phyloP scores from a whole-genome alignment of 768 basidiomycete species.

The Termitomyces sp. region DNA sequence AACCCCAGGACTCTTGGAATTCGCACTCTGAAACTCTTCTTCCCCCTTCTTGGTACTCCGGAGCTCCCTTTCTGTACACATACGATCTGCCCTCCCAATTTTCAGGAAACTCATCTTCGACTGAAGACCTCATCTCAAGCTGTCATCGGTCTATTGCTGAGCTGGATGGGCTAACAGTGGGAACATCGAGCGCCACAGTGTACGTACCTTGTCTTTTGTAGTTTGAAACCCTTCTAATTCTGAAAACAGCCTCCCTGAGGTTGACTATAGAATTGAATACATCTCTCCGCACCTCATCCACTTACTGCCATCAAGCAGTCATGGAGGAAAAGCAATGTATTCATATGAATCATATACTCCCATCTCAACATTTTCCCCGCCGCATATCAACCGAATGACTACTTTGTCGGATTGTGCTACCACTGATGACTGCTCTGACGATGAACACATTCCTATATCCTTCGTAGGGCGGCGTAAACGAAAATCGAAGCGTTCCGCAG shows the following conservation, averaged over 20 bases:
- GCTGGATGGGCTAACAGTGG: not conserved
- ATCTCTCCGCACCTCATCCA: not conserved
- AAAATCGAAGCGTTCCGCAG: not conserved
- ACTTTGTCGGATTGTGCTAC: not conserved
- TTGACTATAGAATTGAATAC: not conserved
- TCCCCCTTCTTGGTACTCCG: not conserved
- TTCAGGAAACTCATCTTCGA: not conserved
- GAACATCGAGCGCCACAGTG: not conserved
- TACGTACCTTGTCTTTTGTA: not conserved
- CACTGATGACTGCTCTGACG: not conserved
- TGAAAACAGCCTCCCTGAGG: not conserved
- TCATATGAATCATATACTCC: not conserved
- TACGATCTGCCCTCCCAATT: no score
- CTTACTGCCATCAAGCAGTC: not conserved
- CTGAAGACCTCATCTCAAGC: not conserved
- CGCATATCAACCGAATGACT: not conserved
- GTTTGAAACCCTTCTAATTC: not conserved
- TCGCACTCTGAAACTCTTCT: not conserved
- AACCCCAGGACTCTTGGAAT: not conserved
- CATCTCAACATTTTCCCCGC: not conserved
- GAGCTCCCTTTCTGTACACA: not conserved
- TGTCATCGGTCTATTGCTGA: not conserved
- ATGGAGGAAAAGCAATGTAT: not conserved
- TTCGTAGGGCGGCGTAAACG: not conserved
- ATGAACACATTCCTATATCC: not conserved